These are phyloP conservation scores for Fusarium abutilonis DNA, from an alignment of 2,329 filamentous ascomycete species.

Conservation along the genomic window DNA sequence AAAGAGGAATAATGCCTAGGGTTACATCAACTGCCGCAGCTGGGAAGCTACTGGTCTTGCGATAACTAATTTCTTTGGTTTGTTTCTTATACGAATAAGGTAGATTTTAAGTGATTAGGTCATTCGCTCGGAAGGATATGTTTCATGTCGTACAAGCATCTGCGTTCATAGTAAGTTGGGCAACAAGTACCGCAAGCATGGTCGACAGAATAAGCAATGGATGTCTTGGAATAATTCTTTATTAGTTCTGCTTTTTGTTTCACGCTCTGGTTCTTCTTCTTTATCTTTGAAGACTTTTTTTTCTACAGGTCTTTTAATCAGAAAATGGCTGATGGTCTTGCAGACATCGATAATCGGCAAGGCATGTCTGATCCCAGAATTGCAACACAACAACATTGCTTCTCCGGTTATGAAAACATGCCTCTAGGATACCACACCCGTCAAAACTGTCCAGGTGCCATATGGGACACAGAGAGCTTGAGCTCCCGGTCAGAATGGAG, in stretches of 20 bases:
- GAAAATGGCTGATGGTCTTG: conserved; percentile 25
- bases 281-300: background rate
- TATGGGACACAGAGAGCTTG: conserved; percentile 16
- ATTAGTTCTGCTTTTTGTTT: too few species aligned
- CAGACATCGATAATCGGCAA: conserved; percentile 19
- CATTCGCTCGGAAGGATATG: conserved; percentile 11
- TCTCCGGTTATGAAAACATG: background rate
- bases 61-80: background rate
- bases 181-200: conserved; percentile 19
- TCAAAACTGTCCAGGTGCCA: background rate
- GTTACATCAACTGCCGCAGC: conserved; percentile 2
- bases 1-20: background rate
- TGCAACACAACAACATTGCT: background rate
- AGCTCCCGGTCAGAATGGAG: conserved; percentile 18
- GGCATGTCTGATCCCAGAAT: background rate
- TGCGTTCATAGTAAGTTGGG: background rate
- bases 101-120: conserved; percentile 1
- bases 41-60: conserved; percentile 3
- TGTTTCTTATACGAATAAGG: background rate
- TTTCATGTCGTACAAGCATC: conserved; percentile 18
- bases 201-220: too few species aligned
- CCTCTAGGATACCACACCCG: background rate
- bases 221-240: background rate
- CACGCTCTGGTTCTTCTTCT: too few species aligned
- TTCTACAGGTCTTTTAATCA: background rate